Percentiles rank a stretch among this genome's conserved stretches.
phyloP scores from a whole-genome alignment of 345 rosid genomes.

The Triadica sebifera region DNA sequence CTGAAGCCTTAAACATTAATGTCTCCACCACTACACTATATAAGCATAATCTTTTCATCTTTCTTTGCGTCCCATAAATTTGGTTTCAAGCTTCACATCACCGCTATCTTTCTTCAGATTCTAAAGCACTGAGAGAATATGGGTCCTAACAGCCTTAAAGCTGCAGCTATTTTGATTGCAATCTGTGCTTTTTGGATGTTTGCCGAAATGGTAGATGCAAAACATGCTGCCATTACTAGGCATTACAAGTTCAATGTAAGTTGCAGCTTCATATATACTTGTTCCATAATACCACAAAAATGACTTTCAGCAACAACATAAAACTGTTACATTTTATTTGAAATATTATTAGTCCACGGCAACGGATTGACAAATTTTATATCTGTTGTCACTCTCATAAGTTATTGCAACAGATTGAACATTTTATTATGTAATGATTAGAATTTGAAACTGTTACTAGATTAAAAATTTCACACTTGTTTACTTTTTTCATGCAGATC shows the following conservation, averaged over 20 bases:
- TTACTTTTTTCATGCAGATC: constrained; percentile 34
- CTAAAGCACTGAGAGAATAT: background rate
- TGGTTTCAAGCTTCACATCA: background rate
- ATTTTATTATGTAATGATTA: too few species aligned
- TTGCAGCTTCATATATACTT: background rate
- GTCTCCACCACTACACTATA: constrained; percentile 19
- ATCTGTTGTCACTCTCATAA: too few species aligned
- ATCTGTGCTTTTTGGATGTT: constrained; percentile 22
- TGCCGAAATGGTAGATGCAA: constrained; percentile 26
- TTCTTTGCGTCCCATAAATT: constrained; percentile 11
- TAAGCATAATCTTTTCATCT: constrained; percentile 11
- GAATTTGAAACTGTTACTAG: too few species aligned
- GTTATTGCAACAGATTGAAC: too few species aligned
- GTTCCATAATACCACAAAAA: too few species aligned
- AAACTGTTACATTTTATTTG: too few species aligned
- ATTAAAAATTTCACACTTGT: too few species aligned
- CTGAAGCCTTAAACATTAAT: background rate
- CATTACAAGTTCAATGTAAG: constrained; percentile 47
- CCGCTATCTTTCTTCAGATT: too few species aligned
- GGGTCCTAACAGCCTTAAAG: constrained; percentile 23
- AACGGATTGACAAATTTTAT: too few species aligned
- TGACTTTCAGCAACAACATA: too few species aligned
- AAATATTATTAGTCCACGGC: too few species aligned
- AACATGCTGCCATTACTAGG: constrained; percentile 43
- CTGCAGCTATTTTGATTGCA: constrained; percentile 8